phyloP scores from a whole-genome alignment of 306 rosid species.

The Castanospermum australe region DNA sequence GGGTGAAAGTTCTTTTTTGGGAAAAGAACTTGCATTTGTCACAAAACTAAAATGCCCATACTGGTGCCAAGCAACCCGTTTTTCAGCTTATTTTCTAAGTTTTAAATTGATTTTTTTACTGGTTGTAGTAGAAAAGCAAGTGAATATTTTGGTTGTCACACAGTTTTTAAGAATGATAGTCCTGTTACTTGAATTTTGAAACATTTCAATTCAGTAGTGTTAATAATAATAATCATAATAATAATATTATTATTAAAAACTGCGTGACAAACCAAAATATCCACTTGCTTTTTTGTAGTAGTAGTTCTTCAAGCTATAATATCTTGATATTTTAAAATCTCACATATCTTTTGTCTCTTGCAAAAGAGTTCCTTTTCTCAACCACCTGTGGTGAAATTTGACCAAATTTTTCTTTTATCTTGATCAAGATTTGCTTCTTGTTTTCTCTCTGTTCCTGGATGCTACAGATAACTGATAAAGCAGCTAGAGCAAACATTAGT shows the following conservation, averaged over 20 bases:
- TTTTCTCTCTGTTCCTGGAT: neutral
- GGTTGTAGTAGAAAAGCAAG: neutral
- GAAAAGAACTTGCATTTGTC: neutral
- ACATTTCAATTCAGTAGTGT: neutral
- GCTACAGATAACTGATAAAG: neutral
- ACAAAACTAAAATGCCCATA: neutral
- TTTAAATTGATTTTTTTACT: neutral
- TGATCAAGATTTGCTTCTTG: constrained; percentile 12
- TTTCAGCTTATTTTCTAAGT: neutral
- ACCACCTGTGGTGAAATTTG: neutral
- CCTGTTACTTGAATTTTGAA: neutral
- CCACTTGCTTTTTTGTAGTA: too few species aligned
- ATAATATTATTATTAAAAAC: neutral
- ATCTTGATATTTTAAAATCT: neutral
- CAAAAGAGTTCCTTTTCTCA: neutral
- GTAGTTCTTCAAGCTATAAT: neutral
- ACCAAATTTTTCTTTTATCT: neutral
- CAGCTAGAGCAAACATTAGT: neutral
- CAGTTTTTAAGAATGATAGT: neutral
- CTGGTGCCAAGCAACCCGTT: neutral
- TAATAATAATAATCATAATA: neutral
- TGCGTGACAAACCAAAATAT: too few species aligned
- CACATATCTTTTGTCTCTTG: neutral
- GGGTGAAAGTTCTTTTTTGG: neutral
- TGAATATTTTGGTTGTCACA: neutral